Evolutionary conservation across 208 protist species (phyloP), one percentile per base, ranked within the genome.

Genomic region (Angomonas ambiguus): DNA sequence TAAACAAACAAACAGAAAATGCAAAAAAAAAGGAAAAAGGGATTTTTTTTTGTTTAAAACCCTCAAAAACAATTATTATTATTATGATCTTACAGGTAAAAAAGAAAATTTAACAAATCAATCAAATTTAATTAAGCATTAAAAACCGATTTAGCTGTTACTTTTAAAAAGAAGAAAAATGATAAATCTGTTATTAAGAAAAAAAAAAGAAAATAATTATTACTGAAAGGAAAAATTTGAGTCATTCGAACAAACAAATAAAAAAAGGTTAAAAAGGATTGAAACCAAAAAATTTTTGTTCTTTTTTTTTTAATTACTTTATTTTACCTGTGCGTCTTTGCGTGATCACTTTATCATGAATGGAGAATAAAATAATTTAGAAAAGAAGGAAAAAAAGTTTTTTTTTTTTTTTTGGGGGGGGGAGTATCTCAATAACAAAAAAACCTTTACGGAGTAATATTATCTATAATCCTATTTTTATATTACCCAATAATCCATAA

Each of bases 401-500:
- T 8, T 66, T 24, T 60, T 68, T 68, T 13, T 34, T 5, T 69
- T 69, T 27, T 69, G 34, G 45, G 25, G 8, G 38, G 58, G 51
- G 34, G 8, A 28, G 49, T 45, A 51, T 62, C 33, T 51, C 16
- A 31, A 62, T 24, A 51, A 32, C 2, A 2, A n/a, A 30, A 10
- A 35, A 10, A 8, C 49, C 28, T 57, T 66, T 60, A 58, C 62
- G 27, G 34, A 4, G 51, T 59, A 30, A 58, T 57, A 24, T 56
- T 59, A 33, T 65, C 20, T 1, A 42, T 62, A 22, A 27, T 62
- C 18, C 11, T 62, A 42, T 41, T 10, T 45, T 62, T 62, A 18
- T 22, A 18, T 62, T 62, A 13, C 27, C 13, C 56, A 42, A 13
- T 62, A 42, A 27, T 18, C 4, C 11, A 1, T 64, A 32, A 31